These are phyloP conservation scores for Fusarium avenaceum DNA, from an alignment of 2,329 filamentous ascomycete species.

Conservation along the genomic window DNA sequence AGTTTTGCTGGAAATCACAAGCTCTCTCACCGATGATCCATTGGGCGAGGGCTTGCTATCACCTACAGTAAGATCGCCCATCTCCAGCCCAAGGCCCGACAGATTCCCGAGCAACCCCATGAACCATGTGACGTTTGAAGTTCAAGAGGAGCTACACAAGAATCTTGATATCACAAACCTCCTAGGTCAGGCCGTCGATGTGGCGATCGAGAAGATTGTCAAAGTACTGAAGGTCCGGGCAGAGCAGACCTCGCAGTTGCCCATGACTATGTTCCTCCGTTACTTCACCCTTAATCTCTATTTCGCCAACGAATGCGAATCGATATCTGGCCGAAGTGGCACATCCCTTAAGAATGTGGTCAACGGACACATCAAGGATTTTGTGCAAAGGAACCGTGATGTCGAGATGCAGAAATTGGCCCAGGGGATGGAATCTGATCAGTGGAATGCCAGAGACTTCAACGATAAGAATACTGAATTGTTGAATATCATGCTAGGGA, in stretches of 20 bases:
- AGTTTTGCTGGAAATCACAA: slow-evolving; percentile 93
- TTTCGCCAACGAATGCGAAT: slow-evolving; percentile 89
- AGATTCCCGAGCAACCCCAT: slow-evolving; percentile 44
- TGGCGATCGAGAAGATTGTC: slow-evolving; percentile 81
- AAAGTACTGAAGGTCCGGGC: slow-evolving; percentile 83
- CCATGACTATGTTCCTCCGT: slow-evolving; percentile 78
- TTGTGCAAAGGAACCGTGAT: slow-evolving; percentile 79
- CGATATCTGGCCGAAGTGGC: slow-evolving; percentile 83
- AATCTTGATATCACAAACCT: slow-evolving; percentile 83
- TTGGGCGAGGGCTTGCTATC: slow-evolving; percentile 60
- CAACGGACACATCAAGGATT: slow-evolving; percentile 85
- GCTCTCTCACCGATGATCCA: slow-evolving; percentile 69
- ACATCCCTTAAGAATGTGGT: slow-evolving; percentile 82
- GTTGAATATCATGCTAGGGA: slow-evolving; percentile 74
- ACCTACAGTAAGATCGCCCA: slow-evolving; percentile 64
- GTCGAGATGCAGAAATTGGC: slow-evolving; percentile 80
- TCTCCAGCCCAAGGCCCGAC: slow-evolving; percentile 64
- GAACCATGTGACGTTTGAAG: slow-evolving; percentile 57
- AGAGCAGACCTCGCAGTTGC: slow-evolving; percentile 77
- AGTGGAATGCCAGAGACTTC: slow-evolving; percentile 85
- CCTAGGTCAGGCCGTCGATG: slow-evolving; percentile 83
- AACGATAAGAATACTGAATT: slow-evolving; percentile 70
- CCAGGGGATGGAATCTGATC: slow-evolving; percentile 82
- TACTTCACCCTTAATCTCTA: slow-evolving; percentile 87
- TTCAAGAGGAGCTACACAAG: slow-evolving; percentile 82